Base-by-base conservation (phyloP, 805 yeast genomes). In the Tetrapisispora iriomotensis region DNA sequence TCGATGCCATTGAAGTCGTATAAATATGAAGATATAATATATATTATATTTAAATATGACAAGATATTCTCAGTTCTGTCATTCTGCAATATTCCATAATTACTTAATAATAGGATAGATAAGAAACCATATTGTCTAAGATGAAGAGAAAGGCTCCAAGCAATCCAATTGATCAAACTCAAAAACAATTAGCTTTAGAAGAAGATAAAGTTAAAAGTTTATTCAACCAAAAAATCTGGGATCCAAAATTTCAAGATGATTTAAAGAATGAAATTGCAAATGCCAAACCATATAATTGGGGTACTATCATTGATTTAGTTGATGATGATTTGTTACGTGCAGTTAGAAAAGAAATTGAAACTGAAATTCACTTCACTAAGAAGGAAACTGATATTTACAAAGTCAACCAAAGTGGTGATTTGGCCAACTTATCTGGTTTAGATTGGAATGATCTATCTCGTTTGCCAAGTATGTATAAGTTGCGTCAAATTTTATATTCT, bases 371-470 rank as follows among this genome's bases (percentile, higher is more conserved):
- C 32, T 92, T 94, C 67, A 87, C 97, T 8, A 77, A 79, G 50
- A 92, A 94, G 60, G 99, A 94, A 61, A 92, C 99, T 0, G 99
- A 92, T 57, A 92, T 92, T 46, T 92, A 92, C 62, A 88, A 85
- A 59, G 95, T 90, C 23, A 78, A 64, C 64, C 96, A 79, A 67
- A 83, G 75, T 64, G 99, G 81, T 57, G 96, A 86, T 61, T 71
- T 92, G 49, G 95, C 96, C 30, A 94, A 92, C 58, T 63, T 92
- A 31, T 82, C 92, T 0, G 96, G 96, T 1, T 68, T 92, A 45
- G 75, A 86, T 45, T 71, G 79, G 68, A 74, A 77, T 40, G 95
- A 90, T 56, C 62, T 82, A 19, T 69, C 77, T 6, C 67, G 82
- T 49, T 65, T 92, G 38, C 87, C 94, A 6, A 78, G 82, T 8